These are phyloP conservation scores for Cubamyces sp. DNA, from an alignment of 768 basidiomycete genomes.

Conservation along the genomic window DNA sequence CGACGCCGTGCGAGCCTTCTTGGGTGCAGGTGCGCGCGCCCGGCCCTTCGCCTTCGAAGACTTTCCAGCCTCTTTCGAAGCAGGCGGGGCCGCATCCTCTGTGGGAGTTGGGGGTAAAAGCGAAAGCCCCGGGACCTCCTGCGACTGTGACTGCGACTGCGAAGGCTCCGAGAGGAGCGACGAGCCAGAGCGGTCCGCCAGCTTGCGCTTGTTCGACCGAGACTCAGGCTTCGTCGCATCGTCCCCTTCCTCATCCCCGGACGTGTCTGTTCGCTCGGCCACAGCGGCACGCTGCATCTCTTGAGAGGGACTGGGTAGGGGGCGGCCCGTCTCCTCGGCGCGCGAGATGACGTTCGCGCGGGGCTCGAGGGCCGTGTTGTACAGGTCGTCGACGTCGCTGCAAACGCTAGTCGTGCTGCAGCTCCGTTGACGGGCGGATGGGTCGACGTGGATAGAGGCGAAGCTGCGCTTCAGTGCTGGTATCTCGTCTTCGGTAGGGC, in stretches of 20 bases:
- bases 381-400: neutral
- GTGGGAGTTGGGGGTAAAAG: neutral
- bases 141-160: neutral
- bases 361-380: conserved; percentile 9
- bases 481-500: neutral
- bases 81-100: too few relatives aligned
- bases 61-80: too few relatives aligned
- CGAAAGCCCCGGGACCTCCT: neutral
- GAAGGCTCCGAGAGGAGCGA: neutral
- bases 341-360: conserved; percentile 17
- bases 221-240: neutral
- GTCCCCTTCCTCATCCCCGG: neutral
- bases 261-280: neutral
- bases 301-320: conserved; percentile 32
- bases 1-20: neutral
- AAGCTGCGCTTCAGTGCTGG: neutral
- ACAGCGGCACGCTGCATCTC: conserved; percentile 32
- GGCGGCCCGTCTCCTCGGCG: neutral
- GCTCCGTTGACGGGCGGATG: neutral
- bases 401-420: neutral
- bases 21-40: neutral
- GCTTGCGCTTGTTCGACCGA: neutral
- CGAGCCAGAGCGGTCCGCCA: neutral
- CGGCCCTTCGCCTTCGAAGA: neutral
- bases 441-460: neutral